Base-by-base conservation (phyloP, 2,329 filamentous ascomycete genomes). In the Colletotrichum musicola region DNA sequence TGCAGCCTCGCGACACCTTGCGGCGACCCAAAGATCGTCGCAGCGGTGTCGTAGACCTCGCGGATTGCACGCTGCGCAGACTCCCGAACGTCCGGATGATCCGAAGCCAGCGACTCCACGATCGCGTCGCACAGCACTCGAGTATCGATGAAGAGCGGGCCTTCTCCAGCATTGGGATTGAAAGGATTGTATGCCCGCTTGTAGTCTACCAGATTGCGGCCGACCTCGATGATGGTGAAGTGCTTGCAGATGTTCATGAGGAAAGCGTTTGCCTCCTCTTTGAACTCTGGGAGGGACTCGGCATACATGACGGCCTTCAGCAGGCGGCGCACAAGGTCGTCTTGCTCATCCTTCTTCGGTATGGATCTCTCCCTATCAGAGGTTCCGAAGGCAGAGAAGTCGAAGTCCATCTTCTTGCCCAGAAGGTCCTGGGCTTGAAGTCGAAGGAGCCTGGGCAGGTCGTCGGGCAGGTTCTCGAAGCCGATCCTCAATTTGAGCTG, bases 401-500 rank as follows among this genome's bases (percentile, higher is more conserved):
- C 91, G 60, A 88, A 87, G 57, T 94, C 90, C 62, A 89, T 87
- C 73, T 93, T 95, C 71, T 88, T 88, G 10, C 89, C 87, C 25
- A 93, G 82, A 4, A 98, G 82, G 74, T 99, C 96, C 74, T 97
- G 93, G 0, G 94, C 95, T 77, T 98, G 93, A 5, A 98, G 86
- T 42, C 96, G 91, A 54, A 99, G 88, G 9, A 97, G 85, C 51
- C 93, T 89, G 4, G 93, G 90, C 71, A 98, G 88, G 72, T 99
- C 95, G 7, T 99, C 96, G 0, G 95, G 95, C 13, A 98, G 84
- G 74, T 88, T 92, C 75, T 99, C 96, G 69, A 90, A 89, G 4
- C 96, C 96, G 65, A 99, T 92, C 62, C 95, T 89, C 38, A 99
- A 84, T 82, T 98, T 99, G 60, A 97, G 84, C 74, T 98, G 95